Base-by-base conservation (phyloP, 2,329 filamentous ascomycete species). In the Xylariaceae sp. region DNA sequence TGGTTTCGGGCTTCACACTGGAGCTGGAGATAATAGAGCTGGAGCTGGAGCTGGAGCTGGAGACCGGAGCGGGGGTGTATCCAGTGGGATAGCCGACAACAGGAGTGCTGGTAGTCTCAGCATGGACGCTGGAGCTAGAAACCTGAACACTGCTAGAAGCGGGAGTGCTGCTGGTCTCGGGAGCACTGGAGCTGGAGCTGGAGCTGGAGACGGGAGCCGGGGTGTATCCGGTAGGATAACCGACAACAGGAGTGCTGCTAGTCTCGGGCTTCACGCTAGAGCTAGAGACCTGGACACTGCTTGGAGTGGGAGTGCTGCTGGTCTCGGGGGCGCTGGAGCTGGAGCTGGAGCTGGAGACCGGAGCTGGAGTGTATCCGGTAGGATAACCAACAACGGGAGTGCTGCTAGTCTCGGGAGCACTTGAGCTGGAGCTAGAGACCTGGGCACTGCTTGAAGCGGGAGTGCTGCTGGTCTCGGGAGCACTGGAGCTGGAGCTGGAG, bases 41-140 rank as follows among this genome's bases (percentile, higher is more conserved):
- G 15, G 8, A 10, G 26, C 5, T 8, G 8, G 26, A 26, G 26
- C 26, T 26, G 26, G 26, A 26, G 37, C 21, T 54, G 15, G 41
- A 21, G 34, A 52, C 37, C 15, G 52, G 18, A 10, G n/a, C 18
- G 7, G 18, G 3, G 12, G 49, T 32, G 12, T 47, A 53, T 3
- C 49, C 49, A 7, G 46, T 53, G 26, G 50, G 44, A 43, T 54
- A 51, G 19, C 52, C 53, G 16, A 34, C 9, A 15, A 15, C 10
- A 10, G 32, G 9, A 34, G 32, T 15, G 15, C 2, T 8, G 36
- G 15, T 37, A 12, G 36, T 16, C 15, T 16, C 16, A 3, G 37
- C 5, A 10, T 5, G 4, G n/a, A 7, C 13, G 18, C 42, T 30
- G 22, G 42, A 22, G 29, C 42, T 45, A 6, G 42, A 32, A 26